Evolutionary conservation across 371 early-diverging fungal genomes (phyloP).

Genomic region (Mortierella polycephala): DNA sequence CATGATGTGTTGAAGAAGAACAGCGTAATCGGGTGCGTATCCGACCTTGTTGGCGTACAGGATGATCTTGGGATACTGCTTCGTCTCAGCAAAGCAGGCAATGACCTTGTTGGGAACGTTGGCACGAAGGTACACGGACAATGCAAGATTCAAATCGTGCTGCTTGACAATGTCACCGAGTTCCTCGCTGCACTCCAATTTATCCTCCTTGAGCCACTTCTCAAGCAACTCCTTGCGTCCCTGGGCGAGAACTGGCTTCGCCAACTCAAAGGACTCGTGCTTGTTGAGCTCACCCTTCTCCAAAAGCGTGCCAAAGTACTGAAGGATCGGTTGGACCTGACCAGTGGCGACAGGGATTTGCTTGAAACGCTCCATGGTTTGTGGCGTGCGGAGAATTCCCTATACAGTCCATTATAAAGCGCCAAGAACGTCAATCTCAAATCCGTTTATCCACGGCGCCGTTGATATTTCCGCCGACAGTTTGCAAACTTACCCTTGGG

Average conservation of each 20-base stretch:
- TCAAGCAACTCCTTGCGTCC: constrained; percentile 94
- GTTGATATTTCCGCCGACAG: background rate
- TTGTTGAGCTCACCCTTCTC: constrained; percentile 96
- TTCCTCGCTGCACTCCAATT: constrained; percentile 97
- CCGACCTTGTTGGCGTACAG: constrained; percentile 95
- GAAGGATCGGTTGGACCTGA: constrained; percentile 92
- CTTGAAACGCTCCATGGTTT: constrained; percentile 95
- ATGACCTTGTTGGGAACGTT: constrained; percentile 93
- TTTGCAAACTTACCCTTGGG: constrained; percentile 71
- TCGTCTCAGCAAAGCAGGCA: constrained; percentile 95
- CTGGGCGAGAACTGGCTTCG: constrained; percentile 91
- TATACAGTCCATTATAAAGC: background rate
- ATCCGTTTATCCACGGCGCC: background rate
- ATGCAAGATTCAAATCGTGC: constrained; percentile 89
- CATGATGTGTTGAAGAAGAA: constrained; percentile 90
- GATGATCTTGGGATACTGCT: constrained; percentile 95
- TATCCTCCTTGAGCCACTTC: constrained; percentile 99
- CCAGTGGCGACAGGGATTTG: constrained; percentile 82
- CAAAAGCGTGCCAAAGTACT: constrained; percentile 96
- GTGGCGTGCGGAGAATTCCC: constrained; percentile 94
- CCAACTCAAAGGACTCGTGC: constrained; percentile 94
- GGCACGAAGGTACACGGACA: constrained; percentile 95
- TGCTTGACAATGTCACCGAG: constrained; percentile 97
- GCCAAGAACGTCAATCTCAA: background rate
- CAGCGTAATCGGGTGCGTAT: constrained; percentile 92